Evolutionary conservation across 805 yeast species (phyloP).

Genomic region (Pichia nakasei): DNA sequence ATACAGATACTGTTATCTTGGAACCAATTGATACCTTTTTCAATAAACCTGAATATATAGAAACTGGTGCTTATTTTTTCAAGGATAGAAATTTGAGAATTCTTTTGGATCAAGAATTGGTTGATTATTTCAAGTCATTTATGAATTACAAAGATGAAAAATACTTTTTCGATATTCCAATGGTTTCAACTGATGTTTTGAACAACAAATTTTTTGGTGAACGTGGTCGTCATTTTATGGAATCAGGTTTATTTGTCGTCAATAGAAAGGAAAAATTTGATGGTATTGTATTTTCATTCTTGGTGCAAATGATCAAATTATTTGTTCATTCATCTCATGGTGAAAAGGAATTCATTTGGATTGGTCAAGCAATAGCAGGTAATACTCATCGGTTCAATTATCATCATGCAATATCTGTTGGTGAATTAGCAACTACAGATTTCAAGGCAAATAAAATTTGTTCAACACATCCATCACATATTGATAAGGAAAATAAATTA

Average conservation of each 20-base stretch:
- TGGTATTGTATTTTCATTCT: slow-evolving; percentile 36
- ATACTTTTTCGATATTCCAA: slow-evolving; percentile 28
- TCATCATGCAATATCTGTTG: slow-evolving; percentile 48
- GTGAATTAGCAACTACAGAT: slow-evolving; percentile 25
- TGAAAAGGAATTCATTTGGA: slow-evolving; percentile 73
- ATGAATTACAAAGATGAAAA: slow-evolving; percentile 37
- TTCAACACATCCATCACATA: slow-evolving; percentile 57
- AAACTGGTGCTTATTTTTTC: slow-evolving; percentile 37
- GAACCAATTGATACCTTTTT: slow-evolving; percentile 31
- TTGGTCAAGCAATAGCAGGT: slow-evolving; percentile 52
- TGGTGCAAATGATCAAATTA: slow-evolving; percentile 35
- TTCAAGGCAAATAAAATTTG: slow-evolving; percentile 34
- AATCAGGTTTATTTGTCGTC: slow-evolving; percentile 39
- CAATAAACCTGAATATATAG: slow-evolving; percentile 27
- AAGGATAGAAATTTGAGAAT: slow-evolving; percentile 38
- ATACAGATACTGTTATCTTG: slow-evolving; percentile 41
- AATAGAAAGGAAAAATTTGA: slow-evolving; percentile 42
- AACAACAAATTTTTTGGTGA: slow-evolving; percentile 35
- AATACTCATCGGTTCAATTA: slow-evolving; percentile 44
- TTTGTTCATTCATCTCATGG: slow-evolving; percentile 56
- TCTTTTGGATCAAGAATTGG: slow-evolving; percentile 31
- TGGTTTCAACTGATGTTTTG: slow-evolving; percentile 29
- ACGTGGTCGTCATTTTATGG: slow-evolving; percentile 37
- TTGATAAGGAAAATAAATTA: slow-evolving; percentile 42
- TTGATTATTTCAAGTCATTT: slow-evolving; percentile 36